A percentile compares a stretch with the other conserved stretches of the same genome.
These are phyloP conservation scores for Xylona heveae DNA, from an alignment of 495 filamentous ascomycete genomes.

Conservation along the genomic window DNA sequence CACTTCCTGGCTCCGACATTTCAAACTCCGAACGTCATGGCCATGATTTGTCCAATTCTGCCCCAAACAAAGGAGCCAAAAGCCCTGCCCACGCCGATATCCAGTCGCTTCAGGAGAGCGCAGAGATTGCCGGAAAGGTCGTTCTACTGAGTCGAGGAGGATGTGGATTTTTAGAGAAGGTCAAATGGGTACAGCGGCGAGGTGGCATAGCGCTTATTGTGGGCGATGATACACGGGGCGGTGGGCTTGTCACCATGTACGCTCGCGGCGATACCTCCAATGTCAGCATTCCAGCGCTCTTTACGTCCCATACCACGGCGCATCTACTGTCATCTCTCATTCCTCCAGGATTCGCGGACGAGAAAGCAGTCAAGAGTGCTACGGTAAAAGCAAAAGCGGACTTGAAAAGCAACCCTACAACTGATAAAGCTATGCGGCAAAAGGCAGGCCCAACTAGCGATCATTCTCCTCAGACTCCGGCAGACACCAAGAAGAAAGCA, in stretches of 20 bases:
- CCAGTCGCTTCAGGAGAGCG: slow-evolving; percentile 80
- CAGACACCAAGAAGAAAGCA: slow-evolving; percentile 16
- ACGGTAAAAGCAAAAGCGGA: no score
- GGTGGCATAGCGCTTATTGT: slow-evolving; percentile 83
- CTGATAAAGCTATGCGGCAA: no score
- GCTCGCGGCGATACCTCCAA: slow-evolving; percentile 87
- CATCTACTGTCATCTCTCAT: slow-evolving; percentile 82
- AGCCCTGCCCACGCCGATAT: slow-evolving; percentile 63
- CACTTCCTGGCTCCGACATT: slow-evolving; percentile 26
- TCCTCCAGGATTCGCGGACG: slow-evolving; percentile 40
- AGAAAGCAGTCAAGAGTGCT: no score
- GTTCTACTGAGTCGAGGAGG: slow-evolving; percentile 79
- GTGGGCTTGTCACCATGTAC: slow-evolving; percentile 85
- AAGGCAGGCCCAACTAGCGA: no score
- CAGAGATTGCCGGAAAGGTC: slow-evolving; percentile 84
- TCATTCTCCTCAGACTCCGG: no score
- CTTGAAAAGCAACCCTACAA: no score
- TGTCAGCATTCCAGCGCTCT: slow-evolving; percentile 78
- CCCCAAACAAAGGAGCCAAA: slow-evolving; percentile 21
- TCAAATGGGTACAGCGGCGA: slow-evolving; percentile 83
- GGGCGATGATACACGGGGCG: slow-evolving; percentile 76
- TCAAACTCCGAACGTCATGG: slow-evolving; percentile 16
- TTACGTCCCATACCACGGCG: slow-evolving; percentile 87
- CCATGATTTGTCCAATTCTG: slow-evolving; percentile 10
- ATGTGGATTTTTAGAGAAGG: slow-evolving; percentile 93